Base-by-base conservation (phyloP, 257 asterid genomes). In the Anisodus tanguticus region DNA sequence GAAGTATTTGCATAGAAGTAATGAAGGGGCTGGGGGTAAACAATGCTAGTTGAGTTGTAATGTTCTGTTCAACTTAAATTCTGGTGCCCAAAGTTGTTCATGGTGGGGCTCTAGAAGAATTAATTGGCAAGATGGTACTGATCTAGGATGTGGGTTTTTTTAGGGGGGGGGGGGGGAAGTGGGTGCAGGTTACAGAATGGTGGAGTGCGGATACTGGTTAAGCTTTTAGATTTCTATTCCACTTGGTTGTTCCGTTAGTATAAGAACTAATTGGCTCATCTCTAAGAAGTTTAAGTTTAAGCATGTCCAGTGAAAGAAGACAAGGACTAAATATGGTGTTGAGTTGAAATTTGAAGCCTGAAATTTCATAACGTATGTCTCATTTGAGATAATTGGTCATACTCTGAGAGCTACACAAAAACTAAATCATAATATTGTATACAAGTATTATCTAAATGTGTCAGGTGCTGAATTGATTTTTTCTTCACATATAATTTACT, bases 301-400 rank as follows among this genome's bases (percentile, higher is more conserved):
- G 80, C 80, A 74, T 74, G n/a, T 74, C n/a, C 10, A 47, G 15
- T 74, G 60, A 74, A 74, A 74, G 80, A 47, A 19, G 59, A 8
- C 60, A 19, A 11, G 80, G 19, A 74, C 12, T 47, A 74, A 19
- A 68, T 12, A 47, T 49, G 80, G 59, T 49, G 80, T 74, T 12
- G 11, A 47, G 19, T 74, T 74, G 41, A 47, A 49, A 74, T 74
- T 74, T 74, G 80, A 49, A 74, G 80, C n/a, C 54, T 7, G 66
- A 59, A 59, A n/a, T 59, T n/a, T 8, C 66, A 17, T n/a, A 6
- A n/a, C 31, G 22, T 7, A 9, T n/a, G 31, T 59, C 66, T n/a
- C 35, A n/a, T 8, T n/a, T 59, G 31, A 59, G 66, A 59, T 59
- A 59, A 59, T n/a, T 59, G 31, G n/a, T 59, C 66, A 59, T 59